Evolutionary conservation across 1,284 basidiomycete genomes (phyloP).

Genomic region (Irpex sp.): DNA sequence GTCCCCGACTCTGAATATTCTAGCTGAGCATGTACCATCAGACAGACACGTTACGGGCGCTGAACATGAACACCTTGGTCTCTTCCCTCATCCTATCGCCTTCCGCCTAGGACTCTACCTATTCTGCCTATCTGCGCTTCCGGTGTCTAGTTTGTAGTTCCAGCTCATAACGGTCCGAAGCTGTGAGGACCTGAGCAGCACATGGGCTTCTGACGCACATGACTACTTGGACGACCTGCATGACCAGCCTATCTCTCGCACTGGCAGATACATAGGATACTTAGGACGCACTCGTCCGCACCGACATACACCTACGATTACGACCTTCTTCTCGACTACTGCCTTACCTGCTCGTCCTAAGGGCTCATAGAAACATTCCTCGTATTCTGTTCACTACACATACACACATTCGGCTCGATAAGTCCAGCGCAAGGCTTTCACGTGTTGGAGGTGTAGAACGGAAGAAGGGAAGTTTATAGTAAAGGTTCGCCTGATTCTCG

Average conservation of each 20-base stretch:
- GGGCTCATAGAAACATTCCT: slow-evolving; percentile 4
- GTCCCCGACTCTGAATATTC: too few relatives aligned
- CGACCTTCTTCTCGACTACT: neutral
- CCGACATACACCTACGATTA: too few relatives aligned
- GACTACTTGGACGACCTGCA: neutral
- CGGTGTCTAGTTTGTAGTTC: too few relatives aligned
- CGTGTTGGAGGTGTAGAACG: slow-evolving; percentile 9
- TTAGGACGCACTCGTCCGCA: neutral
- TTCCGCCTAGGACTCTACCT: too few relatives aligned
- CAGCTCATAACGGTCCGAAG: too few relatives aligned
- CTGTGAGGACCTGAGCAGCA: neutral
- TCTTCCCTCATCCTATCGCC: too few relatives aligned
- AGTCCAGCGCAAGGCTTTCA: slow-evolving; percentile 13
- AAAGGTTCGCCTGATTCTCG: slow-evolving; percentile 13
- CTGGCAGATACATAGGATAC: neutral
- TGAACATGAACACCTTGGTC: too few relatives aligned
- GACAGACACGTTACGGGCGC: too few relatives aligned
- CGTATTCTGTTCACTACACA: neutral
- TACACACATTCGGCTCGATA: slow-evolving; percentile 11
- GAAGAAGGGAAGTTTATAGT: neutral
- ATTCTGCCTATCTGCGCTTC: too few relatives aligned
- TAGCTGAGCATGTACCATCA: too few relatives aligned
- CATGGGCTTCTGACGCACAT: slow-evolving; percentile 1
- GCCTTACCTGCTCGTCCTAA: neutral
- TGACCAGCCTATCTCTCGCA: neutral